A percentile compares a stretch with the other conserved stretches of the same genome.
Evolutionary conservation across 1,284 basidiomycete genomes (phyloP).

Genomic region (Ganoderma leucocontextum): DNA sequence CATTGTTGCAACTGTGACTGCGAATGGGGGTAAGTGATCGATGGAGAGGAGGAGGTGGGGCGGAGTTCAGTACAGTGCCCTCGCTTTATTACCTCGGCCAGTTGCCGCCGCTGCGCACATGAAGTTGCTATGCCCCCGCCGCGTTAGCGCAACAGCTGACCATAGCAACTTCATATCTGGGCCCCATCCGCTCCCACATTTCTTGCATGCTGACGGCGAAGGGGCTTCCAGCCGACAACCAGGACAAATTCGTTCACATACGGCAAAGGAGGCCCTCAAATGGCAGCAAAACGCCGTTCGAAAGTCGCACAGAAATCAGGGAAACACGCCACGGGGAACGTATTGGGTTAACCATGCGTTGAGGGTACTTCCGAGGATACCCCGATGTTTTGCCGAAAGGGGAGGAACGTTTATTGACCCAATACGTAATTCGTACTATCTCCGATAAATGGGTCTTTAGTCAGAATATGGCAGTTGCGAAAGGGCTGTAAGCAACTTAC

Average conservation of each 20-base stretch:
- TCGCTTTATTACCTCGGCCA: not conserved
- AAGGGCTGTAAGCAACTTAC: constrained; percentile 1
- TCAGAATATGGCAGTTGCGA: not conserved
- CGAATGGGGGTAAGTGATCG: not conserved
- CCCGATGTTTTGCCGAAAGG: not conserved
- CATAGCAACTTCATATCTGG: not conserved
- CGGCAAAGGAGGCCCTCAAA: not conserved
- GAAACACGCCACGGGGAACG: not conserved
- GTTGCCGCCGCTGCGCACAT: not conserved
- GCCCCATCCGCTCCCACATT: not conserved
- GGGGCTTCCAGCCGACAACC: not conserved
- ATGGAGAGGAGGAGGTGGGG: not conserved
- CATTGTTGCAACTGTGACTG: not conserved
- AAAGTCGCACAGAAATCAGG: not conserved
- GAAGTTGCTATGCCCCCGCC: not conserved
- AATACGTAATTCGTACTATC: not conserved
- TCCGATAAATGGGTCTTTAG: not conserved
- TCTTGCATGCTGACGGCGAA: not conserved
- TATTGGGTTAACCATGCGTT: not conserved
- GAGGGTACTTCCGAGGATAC: not conserved
- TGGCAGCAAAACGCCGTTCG: not conserved
- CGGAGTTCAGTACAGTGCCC: not conserved
- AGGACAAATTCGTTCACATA: not conserved
- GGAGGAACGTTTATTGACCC: not conserved
- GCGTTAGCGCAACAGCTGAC: not conserved